These are phyloP conservation scores for Venturia asperata DNA, from an alignment of 2,329 filamentous ascomycete species.

Conservation along the genomic window DNA sequence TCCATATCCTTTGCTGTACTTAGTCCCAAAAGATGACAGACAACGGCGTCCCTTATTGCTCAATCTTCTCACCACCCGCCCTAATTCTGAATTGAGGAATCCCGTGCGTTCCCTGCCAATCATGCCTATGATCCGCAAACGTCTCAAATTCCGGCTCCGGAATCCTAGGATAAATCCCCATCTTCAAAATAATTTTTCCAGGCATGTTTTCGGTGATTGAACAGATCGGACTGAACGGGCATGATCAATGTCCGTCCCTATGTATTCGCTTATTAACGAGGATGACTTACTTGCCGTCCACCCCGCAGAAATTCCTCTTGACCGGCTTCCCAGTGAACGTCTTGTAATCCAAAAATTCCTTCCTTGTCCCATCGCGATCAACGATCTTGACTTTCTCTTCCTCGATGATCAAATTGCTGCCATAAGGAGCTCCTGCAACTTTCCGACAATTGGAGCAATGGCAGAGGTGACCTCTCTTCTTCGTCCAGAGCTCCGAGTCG, in stretches of 20 bases:
- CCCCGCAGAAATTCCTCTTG: constrained; percentile 40
- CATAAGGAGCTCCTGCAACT: constrained; percentile 39
- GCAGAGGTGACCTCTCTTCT: constrained; percentile 42
- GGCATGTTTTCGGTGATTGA: constrained; percentile 30
- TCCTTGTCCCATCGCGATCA: constrained; percentile 40
- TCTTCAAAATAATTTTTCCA: constrained; percentile 43
- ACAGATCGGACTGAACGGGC: constrained; percentile 37
- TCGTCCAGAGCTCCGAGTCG: constrained; percentile 42
- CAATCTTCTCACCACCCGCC: constrained; percentile 20
- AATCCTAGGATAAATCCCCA: constrained; percentile 45
- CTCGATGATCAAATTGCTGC: constrained; percentile 37
- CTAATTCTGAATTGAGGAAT: constrained; percentile 36
- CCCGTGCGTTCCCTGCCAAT: constrained; percentile 38
- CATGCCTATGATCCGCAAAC: constrained; percentile 39
- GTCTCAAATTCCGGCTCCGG: constrained; percentile 41
- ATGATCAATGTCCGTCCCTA: not conserved
- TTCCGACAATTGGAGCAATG: constrained; percentile 48
- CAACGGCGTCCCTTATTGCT: not conserved
- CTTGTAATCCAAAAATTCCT: constrained; percentile 38
- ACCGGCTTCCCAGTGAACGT: constrained; percentile 43
- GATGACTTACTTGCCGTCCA: constrained; percentile 39
- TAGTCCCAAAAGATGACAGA: no score
- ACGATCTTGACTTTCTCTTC: constrained; percentile 40
- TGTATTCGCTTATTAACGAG: not conserved
- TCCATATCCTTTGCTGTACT: no score